Evolutionary conservation across 164 flowering plant genomes (phyloP).

Genomic region (Stephania yunnanensis): DNA sequence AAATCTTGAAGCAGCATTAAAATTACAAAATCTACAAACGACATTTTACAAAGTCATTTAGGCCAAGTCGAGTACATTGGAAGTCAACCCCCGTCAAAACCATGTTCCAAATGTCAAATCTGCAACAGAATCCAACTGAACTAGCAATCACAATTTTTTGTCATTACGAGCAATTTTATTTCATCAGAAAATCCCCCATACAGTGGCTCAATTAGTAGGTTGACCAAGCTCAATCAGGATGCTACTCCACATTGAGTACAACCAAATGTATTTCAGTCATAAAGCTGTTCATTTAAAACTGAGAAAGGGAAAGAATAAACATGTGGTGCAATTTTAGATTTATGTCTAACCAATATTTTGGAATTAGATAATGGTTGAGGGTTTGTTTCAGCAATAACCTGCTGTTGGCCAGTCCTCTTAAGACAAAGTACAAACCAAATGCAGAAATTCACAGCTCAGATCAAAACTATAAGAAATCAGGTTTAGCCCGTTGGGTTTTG

Average conservation of each 20-base stretch:
- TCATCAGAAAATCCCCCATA: background rate
- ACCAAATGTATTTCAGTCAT: background rate
- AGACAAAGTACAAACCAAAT: background rate
- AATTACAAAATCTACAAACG: background rate
- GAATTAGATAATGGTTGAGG: too few species aligned
- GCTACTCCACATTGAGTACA: background rate
- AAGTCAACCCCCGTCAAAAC: background rate
- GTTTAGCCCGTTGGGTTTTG: background rate
- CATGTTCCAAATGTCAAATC: background rate
- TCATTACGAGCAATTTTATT: too few species aligned
- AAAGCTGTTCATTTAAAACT: background rate
- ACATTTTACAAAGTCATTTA: background rate
- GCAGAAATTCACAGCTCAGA: background rate
- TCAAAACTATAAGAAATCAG: background rate
- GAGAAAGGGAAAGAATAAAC: background rate
- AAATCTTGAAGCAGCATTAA: background rate
- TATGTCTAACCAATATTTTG: too few species aligned
- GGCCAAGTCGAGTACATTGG: background rate
- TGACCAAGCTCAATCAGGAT: background rate
- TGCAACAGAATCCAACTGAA: background rate
- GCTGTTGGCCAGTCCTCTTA: too few species aligned
- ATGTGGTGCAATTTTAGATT: too few species aligned
- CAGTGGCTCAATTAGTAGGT: background rate
- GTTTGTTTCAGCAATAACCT: too few species aligned
- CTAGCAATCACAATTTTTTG: background rate